These are phyloP conservation scores for Ceratobasidium papillatum DNA, from an alignment of 1,284 basidiomycete genomes.

Conservation along the genomic window DNA sequence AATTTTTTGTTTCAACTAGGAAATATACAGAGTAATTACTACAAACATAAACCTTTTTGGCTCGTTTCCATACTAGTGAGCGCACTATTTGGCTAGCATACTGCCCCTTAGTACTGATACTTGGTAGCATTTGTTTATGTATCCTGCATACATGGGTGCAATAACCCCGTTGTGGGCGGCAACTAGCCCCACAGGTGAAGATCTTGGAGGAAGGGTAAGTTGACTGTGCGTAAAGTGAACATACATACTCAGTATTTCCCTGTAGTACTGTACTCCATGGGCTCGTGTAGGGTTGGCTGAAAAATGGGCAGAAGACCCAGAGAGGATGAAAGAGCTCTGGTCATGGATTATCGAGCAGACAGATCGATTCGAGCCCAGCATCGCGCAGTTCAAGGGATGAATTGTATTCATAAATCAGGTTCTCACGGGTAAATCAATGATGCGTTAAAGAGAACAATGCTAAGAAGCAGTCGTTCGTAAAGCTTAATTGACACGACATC, in stretches of 20 bases:
- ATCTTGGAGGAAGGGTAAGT: constrained; percentile 38
- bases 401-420: neutral
- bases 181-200: constrained; percentile 13
- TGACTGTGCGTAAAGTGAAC: neutral
- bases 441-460: constrained; percentile 20
- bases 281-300: constrained; percentile 30
- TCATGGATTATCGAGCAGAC: constrained; percentile 36
- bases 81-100: neutral
- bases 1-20: neutral
- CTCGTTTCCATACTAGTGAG: constrained; percentile 19
- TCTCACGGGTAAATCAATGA: constrained; percentile 1
- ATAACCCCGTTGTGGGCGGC: constrained; percentile 38
- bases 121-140: constrained; percentile 36
- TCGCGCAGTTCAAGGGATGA: constrained; percentile 34
- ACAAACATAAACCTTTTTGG: constrained; percentile 29
- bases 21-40: constrained; percentile 18
- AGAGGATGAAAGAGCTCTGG: constrained; percentile 37
- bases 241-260: neutral
- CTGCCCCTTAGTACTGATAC: neutral
- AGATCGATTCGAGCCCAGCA: constrained; percentile 27
- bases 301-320: constrained; percentile 36
- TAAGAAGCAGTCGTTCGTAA: neutral
- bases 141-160: constrained; percentile 36
- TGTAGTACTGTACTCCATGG: constrained; percentile 35
- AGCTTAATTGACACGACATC: neutral